Percentiles rank a stretch among this genome's conserved stretches.
phyloP scores from a whole-genome alignment of 169 alveolate genomes.

The Toxoplasma gondii region DNA sequence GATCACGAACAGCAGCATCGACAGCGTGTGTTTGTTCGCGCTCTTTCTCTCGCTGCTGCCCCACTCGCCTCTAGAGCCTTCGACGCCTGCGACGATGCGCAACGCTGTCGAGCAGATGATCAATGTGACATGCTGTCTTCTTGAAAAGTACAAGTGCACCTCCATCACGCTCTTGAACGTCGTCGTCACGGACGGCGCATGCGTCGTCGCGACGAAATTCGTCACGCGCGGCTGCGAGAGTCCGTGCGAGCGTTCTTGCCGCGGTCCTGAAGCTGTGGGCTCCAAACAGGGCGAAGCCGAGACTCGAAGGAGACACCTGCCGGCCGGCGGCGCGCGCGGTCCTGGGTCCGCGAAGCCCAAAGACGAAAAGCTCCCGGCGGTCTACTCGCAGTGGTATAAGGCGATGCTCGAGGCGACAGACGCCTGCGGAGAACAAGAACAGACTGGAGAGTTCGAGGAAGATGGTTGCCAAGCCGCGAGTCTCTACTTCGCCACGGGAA shows the following conservation, averaged over 20 bases:
- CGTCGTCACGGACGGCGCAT: constrained; percentile 64
- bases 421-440: neutral
- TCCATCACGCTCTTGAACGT: constrained; percentile 50
- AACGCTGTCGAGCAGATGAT: constrained; percentile 62
- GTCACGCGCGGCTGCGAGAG: constrained; percentile 34
- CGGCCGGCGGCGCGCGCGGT: neutral
- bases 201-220: constrained; percentile 63
- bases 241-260: neutral
- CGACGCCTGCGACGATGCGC: constrained; percentile 47
- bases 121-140: constrained; percentile 53
- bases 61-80: constrained; percentile 46
- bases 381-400: neutral
- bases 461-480: constrained; percentile 47
- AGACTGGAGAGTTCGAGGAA: neutral
- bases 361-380: neutral
- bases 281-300: constrained; percentile 23
- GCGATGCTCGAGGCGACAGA: neutral
- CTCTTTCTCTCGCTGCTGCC: constrained; percentile 61
- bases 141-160: constrained; percentile 45
- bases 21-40: constrained; percentile 66
- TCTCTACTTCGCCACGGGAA: constrained; percentile 70
- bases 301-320: neutral
- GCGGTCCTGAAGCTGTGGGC: constrained; percentile 50
- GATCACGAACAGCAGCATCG: constrained; percentile 63
- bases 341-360: neutral